Evolutionary conservation across 352 stramenopile genomes (phyloP).

Genomic region (Phytophthora melonis): DNA sequence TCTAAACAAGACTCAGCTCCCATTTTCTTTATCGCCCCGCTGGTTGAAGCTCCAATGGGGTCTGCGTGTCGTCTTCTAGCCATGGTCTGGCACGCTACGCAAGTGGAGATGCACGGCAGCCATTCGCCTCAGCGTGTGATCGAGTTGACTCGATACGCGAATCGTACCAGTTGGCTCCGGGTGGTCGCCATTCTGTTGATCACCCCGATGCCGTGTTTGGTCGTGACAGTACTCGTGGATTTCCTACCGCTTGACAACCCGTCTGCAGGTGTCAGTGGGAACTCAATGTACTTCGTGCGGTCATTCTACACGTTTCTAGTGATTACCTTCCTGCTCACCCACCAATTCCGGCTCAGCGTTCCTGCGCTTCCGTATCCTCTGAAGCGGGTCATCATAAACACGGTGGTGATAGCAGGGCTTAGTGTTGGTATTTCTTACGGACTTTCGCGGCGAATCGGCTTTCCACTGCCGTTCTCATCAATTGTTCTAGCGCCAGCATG

Average conservation of each 20-base stretch:
- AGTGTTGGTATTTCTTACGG: background rate
- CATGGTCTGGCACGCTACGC: background rate
- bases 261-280: background rate
- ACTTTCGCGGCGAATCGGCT: background rate
- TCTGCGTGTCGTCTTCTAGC: background rate
- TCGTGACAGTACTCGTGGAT: constrained; percentile 1
- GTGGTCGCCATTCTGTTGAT: background rate
- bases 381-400: background rate
- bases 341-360: background rate
- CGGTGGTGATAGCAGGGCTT: background rate
- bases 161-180: background rate
- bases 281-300: background rate
- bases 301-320: background rate
- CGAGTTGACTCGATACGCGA: background rate
- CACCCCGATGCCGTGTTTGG: background rate
- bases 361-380: background rate
- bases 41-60: background rate
- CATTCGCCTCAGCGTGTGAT: background rate
- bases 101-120: background rate
- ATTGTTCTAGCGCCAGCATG: background rate
- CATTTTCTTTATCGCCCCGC: background rate
- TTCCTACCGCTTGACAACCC: background rate
- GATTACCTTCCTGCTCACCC: background rate
- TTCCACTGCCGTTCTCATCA: background rate
- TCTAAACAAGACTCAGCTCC: background rate